Percentiles rank a stretch among this genome's conserved stretches.
These are phyloP conservation scores for Cryptococcus sp. DNA, from an alignment of 1,284 basidiomycete genomes.

Conservation along the genomic window DNA sequence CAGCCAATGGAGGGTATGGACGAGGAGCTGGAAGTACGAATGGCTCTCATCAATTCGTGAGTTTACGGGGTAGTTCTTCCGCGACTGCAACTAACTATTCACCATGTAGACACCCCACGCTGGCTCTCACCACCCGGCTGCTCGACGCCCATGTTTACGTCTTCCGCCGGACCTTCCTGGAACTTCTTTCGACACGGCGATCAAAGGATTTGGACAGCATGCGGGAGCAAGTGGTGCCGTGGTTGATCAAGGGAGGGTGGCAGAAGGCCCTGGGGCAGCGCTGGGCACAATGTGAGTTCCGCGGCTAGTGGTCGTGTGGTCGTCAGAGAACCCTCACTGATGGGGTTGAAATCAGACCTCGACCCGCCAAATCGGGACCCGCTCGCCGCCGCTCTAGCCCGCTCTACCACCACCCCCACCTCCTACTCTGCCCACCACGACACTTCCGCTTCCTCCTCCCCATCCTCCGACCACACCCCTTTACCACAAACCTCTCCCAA, in stretches of 20 bases:
- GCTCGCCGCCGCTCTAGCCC: slow-evolving; percentile 44
- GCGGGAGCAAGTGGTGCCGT: slow-evolving; percentile 81
- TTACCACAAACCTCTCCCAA: slow-evolving; percentile 12
- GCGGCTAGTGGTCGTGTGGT: too few relatives aligned
- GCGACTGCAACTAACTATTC: background rate
- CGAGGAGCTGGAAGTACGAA: slow-evolving; percentile 68
- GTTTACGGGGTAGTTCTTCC: slow-evolving; percentile 43
- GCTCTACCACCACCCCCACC: slow-evolving; percentile 39
- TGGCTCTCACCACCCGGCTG: slow-evolving; percentile 65
- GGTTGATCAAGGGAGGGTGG: slow-evolving; percentile 81
- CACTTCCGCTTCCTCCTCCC: slow-evolving; percentile 15
- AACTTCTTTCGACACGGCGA: slow-evolving; percentile 63
- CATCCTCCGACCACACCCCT: slow-evolving; percentile 19
- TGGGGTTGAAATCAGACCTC: slow-evolving; percentile 31
- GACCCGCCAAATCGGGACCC: slow-evolving; percentile 43
- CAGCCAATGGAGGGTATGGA: slow-evolving; percentile 62
- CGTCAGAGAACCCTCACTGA: background rate
- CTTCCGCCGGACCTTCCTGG: slow-evolving; percentile 70
- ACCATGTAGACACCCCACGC: slow-evolving; percentile 63
- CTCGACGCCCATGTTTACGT: slow-evolving; percentile 89
- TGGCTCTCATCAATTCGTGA: slow-evolving; percentile 61
- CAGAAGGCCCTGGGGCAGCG: slow-evolving; percentile 39
- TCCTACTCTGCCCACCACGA: slow-evolving; percentile 15
- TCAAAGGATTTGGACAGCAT: slow-evolving; percentile 66
- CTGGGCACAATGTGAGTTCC: slow-evolving; percentile 43